These are phyloP conservation scores for Dactylella cylindrospora DNA, from an alignment of 2,329 filamentous ascomycete species.

Conservation along the genomic window DNA sequence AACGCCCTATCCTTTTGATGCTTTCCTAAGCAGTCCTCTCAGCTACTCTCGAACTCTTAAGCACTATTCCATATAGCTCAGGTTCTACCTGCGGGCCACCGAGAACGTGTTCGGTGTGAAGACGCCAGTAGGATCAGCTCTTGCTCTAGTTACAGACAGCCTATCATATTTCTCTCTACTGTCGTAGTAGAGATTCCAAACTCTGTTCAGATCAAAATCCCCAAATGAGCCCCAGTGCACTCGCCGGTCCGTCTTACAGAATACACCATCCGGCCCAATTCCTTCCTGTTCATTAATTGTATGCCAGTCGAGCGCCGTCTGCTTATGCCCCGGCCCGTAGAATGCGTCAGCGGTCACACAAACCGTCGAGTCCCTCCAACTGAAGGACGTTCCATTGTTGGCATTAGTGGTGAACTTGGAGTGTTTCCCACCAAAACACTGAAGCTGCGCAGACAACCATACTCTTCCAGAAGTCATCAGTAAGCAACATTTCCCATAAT, in stretches of 20 bases:
- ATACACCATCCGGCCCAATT: slow-evolving; percentile 49
- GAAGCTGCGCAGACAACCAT: slow-evolving; percentile 55
- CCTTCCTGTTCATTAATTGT: slow-evolving; percentile 52
- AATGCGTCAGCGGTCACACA: slow-evolving; percentile 55
- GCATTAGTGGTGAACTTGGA: slow-evolving; percentile 54
- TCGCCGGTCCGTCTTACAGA: slow-evolving; percentile 53
- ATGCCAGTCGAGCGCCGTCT: slow-evolving; percentile 54
- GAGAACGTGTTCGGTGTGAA: slow-evolving; percentile 53
- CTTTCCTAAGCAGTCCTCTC: too few relatives aligned
- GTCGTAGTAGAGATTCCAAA: slow-evolving; percentile 53
- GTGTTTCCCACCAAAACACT: slow-evolving; percentile 55
- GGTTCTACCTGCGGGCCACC: slow-evolving; percentile 29
- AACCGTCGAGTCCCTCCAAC: slow-evolving; percentile 56
- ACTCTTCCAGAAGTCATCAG: slow-evolving; percentile 1
- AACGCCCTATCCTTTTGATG: too few relatives aligned
- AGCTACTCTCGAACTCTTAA: too few relatives aligned
- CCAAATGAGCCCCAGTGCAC: slow-evolving; percentile 54
- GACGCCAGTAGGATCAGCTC: slow-evolving; percentile 51
- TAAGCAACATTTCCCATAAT: neutral
- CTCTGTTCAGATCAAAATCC: slow-evolving; percentile 51
- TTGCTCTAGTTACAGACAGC: slow-evolving; percentile 49
- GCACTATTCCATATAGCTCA: too few relatives aligned
- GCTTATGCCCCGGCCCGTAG: slow-evolving; percentile 51
- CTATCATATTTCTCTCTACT: slow-evolving; percentile 51
- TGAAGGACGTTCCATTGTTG: slow-evolving; percentile 56